Percentiles rank a stretch among this genome's conserved stretches.
phyloP scores from a whole-genome alignment of 2,329 filamentous ascomycete species.

The Karstenula rhodostoma region DNA sequence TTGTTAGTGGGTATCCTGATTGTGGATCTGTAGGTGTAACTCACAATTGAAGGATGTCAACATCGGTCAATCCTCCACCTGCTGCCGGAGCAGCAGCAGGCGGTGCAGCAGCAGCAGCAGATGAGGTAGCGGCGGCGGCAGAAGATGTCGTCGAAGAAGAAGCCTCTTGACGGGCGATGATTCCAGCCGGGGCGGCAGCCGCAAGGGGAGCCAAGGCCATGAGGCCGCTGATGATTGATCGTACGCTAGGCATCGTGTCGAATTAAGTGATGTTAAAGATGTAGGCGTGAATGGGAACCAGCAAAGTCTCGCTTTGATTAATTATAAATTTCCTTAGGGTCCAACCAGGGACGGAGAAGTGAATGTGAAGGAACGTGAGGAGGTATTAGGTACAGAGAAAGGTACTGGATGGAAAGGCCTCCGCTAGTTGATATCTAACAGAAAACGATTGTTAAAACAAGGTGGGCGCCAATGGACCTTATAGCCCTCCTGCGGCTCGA shows the following conservation, averaged over 20 bases:
- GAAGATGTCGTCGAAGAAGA: constrained; percentile 6
- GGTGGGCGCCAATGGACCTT: constrained; percentile 49
- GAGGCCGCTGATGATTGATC: constrained; percentile 45
- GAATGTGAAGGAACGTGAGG: constrained; percentile 46
- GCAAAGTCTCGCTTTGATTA: constrained; percentile 51
- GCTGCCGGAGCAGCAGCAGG: constrained; percentile 31
- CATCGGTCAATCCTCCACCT: constrained; percentile 53
- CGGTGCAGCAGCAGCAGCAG: constrained; percentile 23
- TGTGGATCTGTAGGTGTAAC: constrained; percentile 31
- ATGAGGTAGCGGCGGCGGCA: constrained; percentile 14
- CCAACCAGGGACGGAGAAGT: constrained; percentile 52
- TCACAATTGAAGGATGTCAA: constrained; percentile 64
- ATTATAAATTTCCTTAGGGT: constrained; percentile 48
- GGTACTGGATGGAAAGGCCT: constrained; percentile 37
- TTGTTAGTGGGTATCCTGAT: constrained; percentile 34
- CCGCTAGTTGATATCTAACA: constrained; percentile 47
- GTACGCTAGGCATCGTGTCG: constrained; percentile 49
- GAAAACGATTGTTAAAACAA: constrained; percentile 48
- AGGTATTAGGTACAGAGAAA: constrained; percentile 47
- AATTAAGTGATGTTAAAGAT: constrained; percentile 35
- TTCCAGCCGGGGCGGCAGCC: constrained; percentile 40
- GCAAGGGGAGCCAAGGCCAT: constrained; percentile 46
- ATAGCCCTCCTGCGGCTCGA: constrained; percentile 44
- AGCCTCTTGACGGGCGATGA: constrained; percentile 35
- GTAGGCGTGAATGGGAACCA: constrained; percentile 38